Percentiles rank a stretch among this genome's conserved stretches.
These are phyloP conservation scores for Fraxinus sp. DNA, from an alignment of 305 asterid genomes.

Conservation along the genomic window DNA sequence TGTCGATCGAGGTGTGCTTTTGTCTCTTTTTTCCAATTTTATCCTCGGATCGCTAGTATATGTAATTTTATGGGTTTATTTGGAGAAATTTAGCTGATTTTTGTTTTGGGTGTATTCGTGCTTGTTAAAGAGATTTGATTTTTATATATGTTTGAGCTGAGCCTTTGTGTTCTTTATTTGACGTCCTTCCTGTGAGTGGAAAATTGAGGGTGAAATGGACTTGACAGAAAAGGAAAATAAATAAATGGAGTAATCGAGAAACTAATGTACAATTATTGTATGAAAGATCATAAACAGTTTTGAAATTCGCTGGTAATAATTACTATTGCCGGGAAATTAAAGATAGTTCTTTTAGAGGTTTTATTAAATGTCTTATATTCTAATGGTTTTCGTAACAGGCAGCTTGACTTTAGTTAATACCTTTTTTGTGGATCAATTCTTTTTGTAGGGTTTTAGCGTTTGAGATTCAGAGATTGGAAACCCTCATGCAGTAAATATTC, in stretches of 20 bases:
- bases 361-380: background rate
- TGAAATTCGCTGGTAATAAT: background rate
- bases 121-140: constrained; percentile 1
- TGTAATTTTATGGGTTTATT: background rate
- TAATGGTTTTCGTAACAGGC: background rate
- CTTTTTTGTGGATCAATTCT: background rate
- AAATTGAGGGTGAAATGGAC: constrained; percentile 5
- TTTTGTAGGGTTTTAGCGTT: constrained; percentile 24
- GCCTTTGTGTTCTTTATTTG: background rate
- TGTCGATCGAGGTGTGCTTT: constrained; percentile 37
- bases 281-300: background rate
- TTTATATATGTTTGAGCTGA: constrained; percentile 11
- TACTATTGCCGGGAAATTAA: background rate
- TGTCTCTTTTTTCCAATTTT: constrained; percentile 13
- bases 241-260: background rate
- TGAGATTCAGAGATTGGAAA: constrained; percentile 27
- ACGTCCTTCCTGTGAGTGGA: background rate
- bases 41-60: constrained; percentile 17
- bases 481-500: constrained; percentile 48
- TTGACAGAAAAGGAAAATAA: background rate
- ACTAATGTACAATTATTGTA: background rate
- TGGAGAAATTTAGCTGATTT: background rate
- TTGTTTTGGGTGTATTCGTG: background rate
- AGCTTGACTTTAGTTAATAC: background rate
- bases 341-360: background rate